phyloP scores from a whole-genome alignment of 2,329 filamentous ascomycete genomes.

The Fusarium humuli region DNA sequence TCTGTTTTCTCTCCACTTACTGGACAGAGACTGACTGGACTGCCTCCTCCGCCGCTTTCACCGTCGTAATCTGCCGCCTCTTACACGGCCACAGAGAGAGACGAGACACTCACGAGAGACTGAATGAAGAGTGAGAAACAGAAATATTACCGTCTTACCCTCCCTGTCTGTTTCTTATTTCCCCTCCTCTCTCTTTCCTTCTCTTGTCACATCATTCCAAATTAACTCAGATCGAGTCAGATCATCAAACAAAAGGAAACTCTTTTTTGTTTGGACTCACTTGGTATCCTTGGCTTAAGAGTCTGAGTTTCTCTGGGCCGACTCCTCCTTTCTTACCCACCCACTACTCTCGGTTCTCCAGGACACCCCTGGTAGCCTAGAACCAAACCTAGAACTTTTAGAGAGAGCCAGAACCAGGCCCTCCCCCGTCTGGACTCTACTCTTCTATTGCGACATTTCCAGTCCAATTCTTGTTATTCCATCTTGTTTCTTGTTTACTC shows the following conservation, averaged over 20 bases:
- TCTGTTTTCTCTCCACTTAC: conserved; percentile 31
- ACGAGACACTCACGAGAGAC: not conserved
- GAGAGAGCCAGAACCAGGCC: conserved; percentile 24
- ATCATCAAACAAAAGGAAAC: not conserved
- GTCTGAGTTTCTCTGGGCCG: conserved; percentile 11
- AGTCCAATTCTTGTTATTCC: conserved; percentile 21
- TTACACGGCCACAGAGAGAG: conserved; percentile 33
- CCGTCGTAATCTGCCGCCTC: conserved; percentile 48
- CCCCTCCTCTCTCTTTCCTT: conserved; percentile 1
- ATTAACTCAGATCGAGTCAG: not conserved
- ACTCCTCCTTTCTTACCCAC: conserved; percentile 36
- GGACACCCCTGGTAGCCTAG: conserved; percentile 35
- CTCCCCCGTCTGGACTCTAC: conserved; percentile 5
- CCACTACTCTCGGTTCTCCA: conserved; percentile 39
- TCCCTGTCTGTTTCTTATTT: conserved; percentile 4
- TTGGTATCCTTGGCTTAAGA: conserved; percentile 19
- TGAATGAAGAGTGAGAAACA: not conserved
- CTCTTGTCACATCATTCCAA: conserved; percentile 11
- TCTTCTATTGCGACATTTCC: conserved; percentile 39
- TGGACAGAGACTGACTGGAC: conserved; percentile 15
- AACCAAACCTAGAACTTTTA: conserved; percentile 15
- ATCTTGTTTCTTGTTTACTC: conserved; percentile 31
- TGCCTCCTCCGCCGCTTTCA: conserved; percentile 42
- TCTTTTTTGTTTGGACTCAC: conserved; percentile 2
- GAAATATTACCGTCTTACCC: conserved; percentile 27